These are phyloP conservation scores for Skeletonema menzelii DNA, from an alignment of 108 stramenopile genomes.

Conservation along the genomic window DNA sequence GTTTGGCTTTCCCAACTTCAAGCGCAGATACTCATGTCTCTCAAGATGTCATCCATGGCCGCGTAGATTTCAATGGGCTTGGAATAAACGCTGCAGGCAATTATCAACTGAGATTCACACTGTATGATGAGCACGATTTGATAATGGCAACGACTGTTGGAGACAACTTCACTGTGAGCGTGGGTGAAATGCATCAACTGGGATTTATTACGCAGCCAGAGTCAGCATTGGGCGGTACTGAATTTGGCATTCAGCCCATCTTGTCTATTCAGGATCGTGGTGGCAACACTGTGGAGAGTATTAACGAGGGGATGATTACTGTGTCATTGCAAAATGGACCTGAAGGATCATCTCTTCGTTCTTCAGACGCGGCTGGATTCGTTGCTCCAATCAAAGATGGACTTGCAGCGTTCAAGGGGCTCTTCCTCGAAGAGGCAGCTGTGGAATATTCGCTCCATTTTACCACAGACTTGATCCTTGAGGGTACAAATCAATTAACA, in stretches of 20 bases:
- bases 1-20: not conserved
- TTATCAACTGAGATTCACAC: slow-evolving; percentile 33
- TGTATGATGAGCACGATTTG: slow-evolving; percentile 44
- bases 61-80: not conserved
- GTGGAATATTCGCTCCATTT: slow-evolving; percentile 44
- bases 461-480: slow-evolving; percentile 31
- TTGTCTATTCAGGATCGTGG: slow-evolving; percentile 49
- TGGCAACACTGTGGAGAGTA: slow-evolving; percentile 35
- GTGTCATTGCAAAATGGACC: slow-evolving; percentile 15
- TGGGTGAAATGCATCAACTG: slow-evolving; percentile 36
- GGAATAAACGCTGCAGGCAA: slow-evolving; percentile 29
- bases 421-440: slow-evolving; percentile 40
- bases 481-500: slow-evolving; percentile 17
- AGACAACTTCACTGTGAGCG: slow-evolving; percentile 22
- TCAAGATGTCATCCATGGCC: not conserved
- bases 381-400: slow-evolving; percentile 18
- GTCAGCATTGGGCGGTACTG: slow-evolving; percentile 39
- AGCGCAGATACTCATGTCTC: not conserved
- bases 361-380: slow-evolving; percentile 11
- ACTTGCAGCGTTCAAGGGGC: slow-evolving; percentile 28
- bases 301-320: slow-evolving; percentile 42
- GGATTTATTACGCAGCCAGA: slow-evolving; percentile 33
- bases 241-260: slow-evolving; percentile 42
- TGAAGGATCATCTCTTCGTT: slow-evolving; percentile 14
- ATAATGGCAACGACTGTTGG: slow-evolving; percentile 24